phyloP scores from a whole-genome alignment of 306 rosid species.

The Purshia tridentata region DNA sequence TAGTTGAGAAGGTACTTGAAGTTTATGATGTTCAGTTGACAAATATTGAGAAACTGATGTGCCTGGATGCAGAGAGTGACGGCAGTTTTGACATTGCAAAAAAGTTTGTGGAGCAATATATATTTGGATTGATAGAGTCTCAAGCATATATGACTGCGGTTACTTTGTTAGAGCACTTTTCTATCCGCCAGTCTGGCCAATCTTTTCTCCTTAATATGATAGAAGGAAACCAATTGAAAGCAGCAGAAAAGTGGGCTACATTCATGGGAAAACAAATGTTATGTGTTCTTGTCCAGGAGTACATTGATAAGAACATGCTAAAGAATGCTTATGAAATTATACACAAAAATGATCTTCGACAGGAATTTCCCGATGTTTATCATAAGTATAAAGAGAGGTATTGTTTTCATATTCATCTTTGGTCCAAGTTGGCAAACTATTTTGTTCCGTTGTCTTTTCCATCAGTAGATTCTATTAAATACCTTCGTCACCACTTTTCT shows the following conservation, averaged over 20 bases:
- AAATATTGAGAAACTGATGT: conserved; percentile 61
- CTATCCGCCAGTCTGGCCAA: conserved; percentile 54
- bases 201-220: conserved; percentile 74
- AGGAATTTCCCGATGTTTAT: conserved; percentile 79
- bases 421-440: neutral
- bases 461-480: conserved; percentile 11
- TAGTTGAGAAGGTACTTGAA: conserved; percentile 68
- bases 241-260: conserved; percentile 96
- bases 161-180: conserved; percentile 75
- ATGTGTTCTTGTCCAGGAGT: conserved; percentile 64
- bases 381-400: conserved; percentile 84
- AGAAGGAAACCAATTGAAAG: conserved; percentile 62
- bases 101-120: conserved; percentile 58
- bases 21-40: conserved; percentile 59
- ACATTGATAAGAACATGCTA: conserved; percentile 60
- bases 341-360: conserved; percentile 70
- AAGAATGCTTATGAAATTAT: conserved; percentile 66
- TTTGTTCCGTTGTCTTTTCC: conserved; percentile 3
- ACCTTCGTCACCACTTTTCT: conserved; percentile 14
- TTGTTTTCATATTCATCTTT: conserved; percentile 17
- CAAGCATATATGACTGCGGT: conserved; percentile 70
- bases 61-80: conserved; percentile 39
- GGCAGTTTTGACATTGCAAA: conserved; percentile 49
- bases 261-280: conserved; percentile 82
- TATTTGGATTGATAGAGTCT: conserved; percentile 52